phyloP scores from a whole-genome alignment of 2,329 filamentous ascomycete genomes.

The Pestalotiopsis sp. region DNA sequence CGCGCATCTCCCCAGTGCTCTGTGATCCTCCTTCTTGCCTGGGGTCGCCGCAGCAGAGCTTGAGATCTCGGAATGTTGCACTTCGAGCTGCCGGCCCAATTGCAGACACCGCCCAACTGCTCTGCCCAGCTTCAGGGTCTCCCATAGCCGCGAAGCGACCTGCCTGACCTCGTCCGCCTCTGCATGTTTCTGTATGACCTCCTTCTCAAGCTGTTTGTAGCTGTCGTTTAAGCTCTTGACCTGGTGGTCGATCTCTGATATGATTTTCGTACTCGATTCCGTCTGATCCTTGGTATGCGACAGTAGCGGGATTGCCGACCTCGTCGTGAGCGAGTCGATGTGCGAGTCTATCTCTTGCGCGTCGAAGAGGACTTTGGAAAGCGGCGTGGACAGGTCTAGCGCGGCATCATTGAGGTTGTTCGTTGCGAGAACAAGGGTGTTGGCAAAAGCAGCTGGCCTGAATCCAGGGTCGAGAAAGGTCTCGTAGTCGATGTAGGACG shows the following conservation, averaged over 20 bases:
- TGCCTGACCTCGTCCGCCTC: constrained; percentile 81
- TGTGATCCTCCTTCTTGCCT: constrained; percentile 69
- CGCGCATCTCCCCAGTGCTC: constrained; percentile 79
- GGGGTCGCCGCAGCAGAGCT: constrained; percentile 37
- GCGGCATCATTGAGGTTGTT: constrained; percentile 91
- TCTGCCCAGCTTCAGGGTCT: constrained; percentile 76
- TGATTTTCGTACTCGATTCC: constrained; percentile 70
- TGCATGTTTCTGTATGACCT: constrained; percentile 84
- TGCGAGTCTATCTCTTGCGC: constrained; percentile 96
- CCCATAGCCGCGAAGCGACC: constrained; percentile 78
- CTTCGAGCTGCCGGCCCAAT: constrained; percentile 82
- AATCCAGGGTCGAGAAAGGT: constrained; percentile 85
- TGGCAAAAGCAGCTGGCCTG: constrained; percentile 81
- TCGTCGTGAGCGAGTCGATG: constrained; percentile 86
- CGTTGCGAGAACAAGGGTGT: constrained; percentile 83
- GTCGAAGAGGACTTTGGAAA: constrained; percentile 93
- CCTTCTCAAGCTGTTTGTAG: constrained; percentile 82
- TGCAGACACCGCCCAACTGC: constrained; percentile 79
- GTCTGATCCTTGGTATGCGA: constrained; percentile 77
- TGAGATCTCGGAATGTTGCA: constrained; percentile 76
- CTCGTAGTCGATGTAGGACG: constrained; percentile 95
- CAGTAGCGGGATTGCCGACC: constrained; percentile 80
- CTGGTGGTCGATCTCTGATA: constrained; percentile 78
- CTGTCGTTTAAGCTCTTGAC: constrained; percentile 80
- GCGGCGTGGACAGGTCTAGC: constrained; percentile 89